Evolutionary conservation across 179 eudicot genomes (phyloP).

Genomic region (Nepenthes alata): DNA sequence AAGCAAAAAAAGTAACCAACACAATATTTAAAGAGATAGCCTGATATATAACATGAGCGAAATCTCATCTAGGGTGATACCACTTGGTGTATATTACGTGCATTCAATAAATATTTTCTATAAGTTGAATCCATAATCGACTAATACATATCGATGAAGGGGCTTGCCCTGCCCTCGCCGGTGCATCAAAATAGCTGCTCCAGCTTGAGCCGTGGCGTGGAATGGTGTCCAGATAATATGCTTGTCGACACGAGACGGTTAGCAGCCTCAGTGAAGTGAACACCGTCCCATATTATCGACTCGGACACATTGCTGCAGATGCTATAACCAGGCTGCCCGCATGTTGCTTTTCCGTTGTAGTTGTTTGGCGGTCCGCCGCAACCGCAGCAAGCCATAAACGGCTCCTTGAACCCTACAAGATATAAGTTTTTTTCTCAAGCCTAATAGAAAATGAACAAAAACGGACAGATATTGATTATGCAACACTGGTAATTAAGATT

Average conservation of each 20-base stretch:
- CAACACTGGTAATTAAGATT: not conserved
- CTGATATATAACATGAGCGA: too few species aligned
- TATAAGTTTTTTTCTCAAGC: not conserved
- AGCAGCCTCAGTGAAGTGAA: constrained; percentile 56
- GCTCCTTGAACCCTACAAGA: constrained; percentile 26
- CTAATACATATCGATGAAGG: too few species aligned
- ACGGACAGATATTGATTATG: not conserved
- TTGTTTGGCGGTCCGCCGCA: constrained; percentile 23
- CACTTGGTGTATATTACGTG: too few species aligned
- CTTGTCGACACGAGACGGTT: not conserved
- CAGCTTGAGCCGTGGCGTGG: constrained; percentile 16
- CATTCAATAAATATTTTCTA: too few species aligned
- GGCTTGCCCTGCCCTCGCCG: too few species aligned
- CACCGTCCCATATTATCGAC: constrained; percentile 43
- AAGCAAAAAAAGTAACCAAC: too few species aligned
- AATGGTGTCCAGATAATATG: constrained; percentile 19
- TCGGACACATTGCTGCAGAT: constrained; percentile 27
- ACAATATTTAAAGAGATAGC: too few species aligned
- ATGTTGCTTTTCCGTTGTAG: constrained; percentile 23
- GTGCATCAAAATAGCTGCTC: not conserved
- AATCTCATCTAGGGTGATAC: too few species aligned
- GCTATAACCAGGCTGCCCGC: constrained; percentile 28
- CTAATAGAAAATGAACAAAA: not conserved
- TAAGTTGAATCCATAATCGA: too few species aligned
- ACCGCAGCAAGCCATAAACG: constrained; percentile 36